phyloP scores from a whole-genome alignment of 192 early-diverging fungal genomes.

The Rhizoclosmatium globosum region DNA sequence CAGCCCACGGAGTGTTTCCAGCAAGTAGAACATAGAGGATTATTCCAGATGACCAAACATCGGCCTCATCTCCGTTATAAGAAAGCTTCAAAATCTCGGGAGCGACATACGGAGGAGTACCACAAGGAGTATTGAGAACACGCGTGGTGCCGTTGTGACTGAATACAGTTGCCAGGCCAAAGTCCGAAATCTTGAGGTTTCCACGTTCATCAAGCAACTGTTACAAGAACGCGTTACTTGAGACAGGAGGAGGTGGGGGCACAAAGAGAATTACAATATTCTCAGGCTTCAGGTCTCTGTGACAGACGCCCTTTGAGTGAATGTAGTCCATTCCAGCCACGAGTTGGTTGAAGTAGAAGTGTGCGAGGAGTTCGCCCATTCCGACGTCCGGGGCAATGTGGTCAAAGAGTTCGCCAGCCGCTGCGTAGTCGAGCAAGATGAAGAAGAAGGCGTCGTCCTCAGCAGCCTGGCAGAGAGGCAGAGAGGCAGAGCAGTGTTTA shows the following conservation, averaged over 20 bases:
- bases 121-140: conserved; percentile 72
- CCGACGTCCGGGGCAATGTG: conserved; percentile 76
- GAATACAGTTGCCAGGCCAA: conserved; percentile 77
- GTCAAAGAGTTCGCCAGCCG: conserved; percentile 77
- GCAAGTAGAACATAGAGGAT: conserved; percentile 74
- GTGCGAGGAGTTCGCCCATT: conserved; percentile 73
- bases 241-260: too few species aligned
- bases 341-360: conserved; percentile 78
- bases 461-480: conserved; percentile 14
- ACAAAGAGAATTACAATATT: conserved; percentile 43
- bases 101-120: conserved; percentile 76
- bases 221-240: conserved; percentile 47
- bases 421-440: conserved; percentile 73
- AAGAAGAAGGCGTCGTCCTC: conserved; percentile 64
- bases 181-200: conserved; percentile 77
- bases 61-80: conserved; percentile 70
- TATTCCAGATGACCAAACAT: conserved; percentile 76
- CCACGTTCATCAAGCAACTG: conserved; percentile 53
- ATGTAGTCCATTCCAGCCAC: conserved; percentile 68
- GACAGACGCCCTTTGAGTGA: conserved; percentile 61
- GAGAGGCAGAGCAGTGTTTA: conserved; percentile 38
- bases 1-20: conserved; percentile 79
- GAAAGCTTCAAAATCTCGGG: conserved; percentile 54
- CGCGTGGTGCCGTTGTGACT: conserved; percentile 58
- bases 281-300: conserved; percentile 85